phyloP scores from a whole-genome alignment of 208 protist species.

The Crithidia bombi region DNA sequence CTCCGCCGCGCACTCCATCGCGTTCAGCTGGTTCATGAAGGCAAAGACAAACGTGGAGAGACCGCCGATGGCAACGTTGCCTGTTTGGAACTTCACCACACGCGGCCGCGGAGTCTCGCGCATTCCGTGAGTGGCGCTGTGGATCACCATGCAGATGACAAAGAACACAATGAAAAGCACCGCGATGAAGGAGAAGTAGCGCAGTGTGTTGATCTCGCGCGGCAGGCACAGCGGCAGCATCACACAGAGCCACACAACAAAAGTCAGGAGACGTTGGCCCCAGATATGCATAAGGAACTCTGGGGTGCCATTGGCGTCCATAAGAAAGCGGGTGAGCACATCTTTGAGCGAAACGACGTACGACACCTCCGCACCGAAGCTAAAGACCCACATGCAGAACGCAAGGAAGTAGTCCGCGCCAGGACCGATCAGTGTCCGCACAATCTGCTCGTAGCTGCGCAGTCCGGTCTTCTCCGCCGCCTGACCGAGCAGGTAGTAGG shows the following conservation, averaged over 20 bases:
- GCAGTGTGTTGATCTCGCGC: conserved; percentile 83
- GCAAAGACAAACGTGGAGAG: conserved; percentile 80
- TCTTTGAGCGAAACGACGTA: conserved; percentile 77
- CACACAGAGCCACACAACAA: conserved; percentile 55
- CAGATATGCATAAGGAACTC: conserved; percentile 29
- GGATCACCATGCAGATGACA: conserved; percentile 67
- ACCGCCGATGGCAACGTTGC: conserved; percentile 58
- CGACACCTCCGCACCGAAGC: conserved; percentile 63
- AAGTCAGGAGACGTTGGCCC: conserved; percentile 54
- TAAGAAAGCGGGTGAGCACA: conserved; percentile 50
- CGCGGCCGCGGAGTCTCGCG: conserved; percentile 40
- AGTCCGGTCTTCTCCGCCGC: conserved; percentile 39
- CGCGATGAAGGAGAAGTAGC: conserved; percentile 65
- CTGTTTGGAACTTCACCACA: conserved; percentile 48
- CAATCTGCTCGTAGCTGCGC: conserved; percentile 53
- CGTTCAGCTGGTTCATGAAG: conserved; percentile 78
- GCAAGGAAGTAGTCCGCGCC: conserved; percentile 64
- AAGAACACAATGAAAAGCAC: conserved; percentile 77
- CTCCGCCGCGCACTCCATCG: conserved; percentile 72
- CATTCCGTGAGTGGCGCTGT: conserved; percentile 46
- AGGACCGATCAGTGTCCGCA: conserved; percentile 47
- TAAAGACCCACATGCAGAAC: conserved; percentile 57
- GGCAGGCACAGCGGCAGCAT: conserved; percentile 83
- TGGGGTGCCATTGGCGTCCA: conserved; percentile 33
- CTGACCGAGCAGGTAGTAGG: conserved; percentile 53